phyloP scores from a whole-genome alignment of 116 monocot genomes.

The Zostera marina region DNA sequence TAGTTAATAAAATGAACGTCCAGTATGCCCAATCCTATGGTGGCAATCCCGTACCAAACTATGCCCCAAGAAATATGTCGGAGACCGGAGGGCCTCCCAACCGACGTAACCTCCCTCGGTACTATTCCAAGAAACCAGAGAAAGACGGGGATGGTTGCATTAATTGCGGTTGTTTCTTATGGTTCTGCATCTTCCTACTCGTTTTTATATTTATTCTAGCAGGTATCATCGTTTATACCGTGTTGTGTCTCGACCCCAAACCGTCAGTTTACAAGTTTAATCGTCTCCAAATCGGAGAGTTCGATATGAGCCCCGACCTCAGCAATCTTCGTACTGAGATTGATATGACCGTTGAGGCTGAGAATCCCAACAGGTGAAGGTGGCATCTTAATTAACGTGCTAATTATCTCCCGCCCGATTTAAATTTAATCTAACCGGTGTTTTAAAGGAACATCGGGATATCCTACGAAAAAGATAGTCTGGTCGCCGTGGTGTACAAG shows the following conservation, averaged over 20 bases:
- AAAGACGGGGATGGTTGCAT: not conserved
- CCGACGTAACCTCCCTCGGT: constrained; percentile 34
- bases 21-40: constrained; percentile 8
- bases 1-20: constrained; percentile 2
- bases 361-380: constrained; percentile 40
- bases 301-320: constrained; percentile 25
- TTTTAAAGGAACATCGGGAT: constrained; percentile 28
- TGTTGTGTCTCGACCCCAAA: constrained; percentile 27
- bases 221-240: constrained; percentile 11
- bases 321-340: constrained; percentile 32
- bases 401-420: not conserved
- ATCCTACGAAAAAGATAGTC: constrained; percentile 23
- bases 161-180: constrained; percentile 36
- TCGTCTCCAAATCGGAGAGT: constrained; percentile 21
- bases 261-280: constrained; percentile 33
- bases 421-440: not conserved
- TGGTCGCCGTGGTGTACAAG: constrained; percentile 20
- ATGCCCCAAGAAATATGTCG: constrained; percentile 18
- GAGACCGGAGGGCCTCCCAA: constrained; percentile 24
- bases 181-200: constrained; percentile 31
- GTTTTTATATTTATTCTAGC: constrained; percentile 17
- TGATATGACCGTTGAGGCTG: constrained; percentile 21
- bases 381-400: no score
- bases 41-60: constrained; percentile 11
- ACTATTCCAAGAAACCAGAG: constrained; percentile 11